Evolutionary conservation across 2,329 filamentous ascomycete species (phyloP), one percentile per base, ranked within the genome.

Genomic region (Pseudofabraea citricarpa): DNA sequence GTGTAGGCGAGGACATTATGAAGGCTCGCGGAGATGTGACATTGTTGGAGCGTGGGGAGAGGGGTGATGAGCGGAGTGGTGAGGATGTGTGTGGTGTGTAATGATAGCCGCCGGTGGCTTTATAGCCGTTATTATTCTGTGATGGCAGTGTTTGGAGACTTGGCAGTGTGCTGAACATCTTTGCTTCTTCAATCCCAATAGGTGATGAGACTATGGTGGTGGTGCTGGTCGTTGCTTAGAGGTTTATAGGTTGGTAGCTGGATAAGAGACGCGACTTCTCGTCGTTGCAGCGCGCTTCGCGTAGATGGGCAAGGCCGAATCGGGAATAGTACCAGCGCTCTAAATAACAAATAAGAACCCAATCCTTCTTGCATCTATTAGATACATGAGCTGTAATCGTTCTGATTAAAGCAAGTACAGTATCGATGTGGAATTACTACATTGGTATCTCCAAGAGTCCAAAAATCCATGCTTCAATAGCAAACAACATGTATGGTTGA

Each of bases 11-110:
- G n/a, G 46, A 48, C 51, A 53, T 58, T 24, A 51, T 50, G 61
- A 57, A 48, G 64, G 27, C 23, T 68, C 64, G 46, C 16, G 67
- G 67, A 36, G 65, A n/a, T n/a, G 63, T n/a, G 59, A 57, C 16
- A 65, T 74, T 73, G 13, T 60, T 58, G 43, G 73, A 57, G 48
- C 68, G 63, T 15, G 67, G 64, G 1, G 70, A 71, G 7, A 73
- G 62, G 9, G 77, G 77, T 3, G 77, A 79, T 2, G 77, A 81
- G 3, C 78, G 78, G 4, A 80, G 72, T 5, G 76, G 77, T 37
- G 78, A 81, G 1, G 78, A 64, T 22, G 71, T 63, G 26, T 62
- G 48, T 2, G 77, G 77, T n/a, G 50, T 48, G 40, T 56, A 53
- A 36, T 52, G 35, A 27, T 45, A 47, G 2, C 41, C 41, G 21